A percentile compares a stretch with the other conserved stretches of the same genome.
Evolutionary conservation across 1,284 basidiomycete species (phyloP).

Genomic region (Rhodofomes roseus): DNA sequence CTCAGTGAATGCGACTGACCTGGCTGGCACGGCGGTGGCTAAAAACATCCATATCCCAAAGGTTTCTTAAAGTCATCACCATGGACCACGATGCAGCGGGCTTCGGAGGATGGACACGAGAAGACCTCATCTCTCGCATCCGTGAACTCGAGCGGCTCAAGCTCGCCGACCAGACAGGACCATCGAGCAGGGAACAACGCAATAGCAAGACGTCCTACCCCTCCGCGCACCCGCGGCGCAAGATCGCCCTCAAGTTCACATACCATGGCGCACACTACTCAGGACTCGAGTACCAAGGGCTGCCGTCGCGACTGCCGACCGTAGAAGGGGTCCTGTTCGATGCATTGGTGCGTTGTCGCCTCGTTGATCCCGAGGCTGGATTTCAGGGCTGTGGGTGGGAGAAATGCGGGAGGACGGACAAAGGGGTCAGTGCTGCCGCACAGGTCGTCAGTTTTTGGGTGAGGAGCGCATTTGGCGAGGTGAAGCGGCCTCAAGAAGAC

Average conservation of each 20-base stretch:
- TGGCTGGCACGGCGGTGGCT: not conserved
- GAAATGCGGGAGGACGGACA: constrained; percentile 91
- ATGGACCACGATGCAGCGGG: constrained; percentile 14
- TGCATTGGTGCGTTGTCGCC: constrained; percentile 71
- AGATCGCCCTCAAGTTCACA: constrained; percentile 89
- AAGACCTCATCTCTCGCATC: constrained; percentile 65
- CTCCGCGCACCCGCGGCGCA: constrained; percentile 68
- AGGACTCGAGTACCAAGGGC: constrained; percentile 82
- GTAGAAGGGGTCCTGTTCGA: constrained; percentile 89
- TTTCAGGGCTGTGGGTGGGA: constrained; percentile 89
- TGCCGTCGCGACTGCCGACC: constrained; percentile 73
- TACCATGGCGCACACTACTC: constrained; percentile 93
- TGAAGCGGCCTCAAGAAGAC: not conserved
- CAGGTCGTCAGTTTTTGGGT: constrained; percentile 95
- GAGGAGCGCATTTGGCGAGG: constrained; percentile 50
- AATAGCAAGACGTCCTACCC: constrained; percentile 53
- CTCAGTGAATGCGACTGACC: not conserved
- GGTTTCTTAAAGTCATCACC: constrained; percentile 18
- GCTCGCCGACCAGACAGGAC: not conserved
- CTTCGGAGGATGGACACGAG: constrained; percentile 60
- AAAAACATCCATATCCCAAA: constrained; percentile 11
- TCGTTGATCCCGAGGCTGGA: constrained; percentile 73
- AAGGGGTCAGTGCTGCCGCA: constrained; percentile 91
- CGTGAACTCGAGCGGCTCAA: constrained; percentile 43
- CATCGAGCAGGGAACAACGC: not conserved